phyloP scores from a whole-genome alignment of 306 rosid species.

The Quercus gilva region DNA sequence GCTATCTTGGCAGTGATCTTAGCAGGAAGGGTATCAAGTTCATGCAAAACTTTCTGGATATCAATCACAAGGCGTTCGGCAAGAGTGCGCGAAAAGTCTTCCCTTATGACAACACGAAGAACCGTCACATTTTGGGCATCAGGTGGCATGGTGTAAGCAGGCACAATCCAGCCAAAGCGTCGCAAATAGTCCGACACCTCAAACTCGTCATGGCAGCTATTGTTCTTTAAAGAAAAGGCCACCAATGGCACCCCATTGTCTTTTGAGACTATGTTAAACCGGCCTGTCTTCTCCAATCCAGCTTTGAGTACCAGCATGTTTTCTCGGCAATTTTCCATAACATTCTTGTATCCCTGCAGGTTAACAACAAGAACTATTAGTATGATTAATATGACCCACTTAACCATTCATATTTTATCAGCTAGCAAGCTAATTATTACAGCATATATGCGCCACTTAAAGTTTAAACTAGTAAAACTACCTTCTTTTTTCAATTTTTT shows the following conservation, averaged over 20 bases:
- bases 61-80: constrained; percentile 82
- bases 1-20: constrained; percentile 31
- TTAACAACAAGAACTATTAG: not conserved
- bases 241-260: constrained; percentile 87
- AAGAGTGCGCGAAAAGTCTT: constrained; percentile 82
- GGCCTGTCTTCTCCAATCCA: constrained; percentile 65
- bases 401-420: not conserved
- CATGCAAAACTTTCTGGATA: constrained; percentile 65
- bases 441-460: no score
- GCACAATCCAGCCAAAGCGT: constrained; percentile 93
- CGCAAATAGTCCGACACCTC: constrained; percentile 68
- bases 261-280: constrained; percentile 72
- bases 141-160: constrained; percentile 93
- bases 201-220: constrained; percentile 55
- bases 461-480: no score
- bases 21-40: constrained; percentile 62
- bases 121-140: constrained; percentile 81
- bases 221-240: constrained; percentile 78
- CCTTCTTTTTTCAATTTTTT: no score
- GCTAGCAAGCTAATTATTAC: no score
- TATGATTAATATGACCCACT: no score
- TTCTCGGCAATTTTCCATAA: constrained; percentile 88
- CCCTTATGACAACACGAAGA: constrained; percentile 82
- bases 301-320: constrained; percentile 81
- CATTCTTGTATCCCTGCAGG: constrained; percentile 71